A percentile compares a stretch with the other conserved stretches of the same genome.
phyloP scores from a whole-genome alignment of 768 basidiomycete genomes.

The Pisolithus marmoratus region DNA sequence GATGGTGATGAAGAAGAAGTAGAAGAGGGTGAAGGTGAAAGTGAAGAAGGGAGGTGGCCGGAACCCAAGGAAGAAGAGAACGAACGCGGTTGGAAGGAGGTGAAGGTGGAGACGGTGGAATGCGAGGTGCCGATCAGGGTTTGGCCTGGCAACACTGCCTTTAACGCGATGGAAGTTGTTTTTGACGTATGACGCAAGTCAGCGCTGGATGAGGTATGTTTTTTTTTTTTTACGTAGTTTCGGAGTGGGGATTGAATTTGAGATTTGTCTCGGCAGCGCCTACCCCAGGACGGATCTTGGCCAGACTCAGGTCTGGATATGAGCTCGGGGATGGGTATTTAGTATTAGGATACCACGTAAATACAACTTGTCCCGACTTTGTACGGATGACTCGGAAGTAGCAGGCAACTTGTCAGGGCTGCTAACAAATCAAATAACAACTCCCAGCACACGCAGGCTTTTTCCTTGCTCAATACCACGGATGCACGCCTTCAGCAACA shows the following conservation, averaged over 20 bases:
- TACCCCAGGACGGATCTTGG: no score
- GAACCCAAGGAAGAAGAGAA: conserved; percentile 43
- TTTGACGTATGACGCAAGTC: conserved; percentile 53
- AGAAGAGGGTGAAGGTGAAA: conserved; percentile 13
- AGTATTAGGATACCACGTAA: no score
- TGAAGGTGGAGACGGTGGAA: conserved; percentile 82
- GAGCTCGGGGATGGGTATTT: no score
- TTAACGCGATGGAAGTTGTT: conserved; percentile 71
- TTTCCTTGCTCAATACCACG: conserved; percentile 39
- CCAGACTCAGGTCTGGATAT: no score
- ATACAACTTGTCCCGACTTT: no score
- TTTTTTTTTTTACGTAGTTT: no score
- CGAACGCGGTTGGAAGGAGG: conserved; percentile 62
- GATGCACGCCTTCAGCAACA: conserved; percentile 44
- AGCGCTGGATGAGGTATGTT: no score
- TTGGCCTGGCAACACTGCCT: conserved; percentile 86
- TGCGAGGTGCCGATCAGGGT: conserved; percentile 88
- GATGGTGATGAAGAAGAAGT: conserved; percentile 44
- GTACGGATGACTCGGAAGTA: no score
- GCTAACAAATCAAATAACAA: no score
- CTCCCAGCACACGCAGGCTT: background rate
- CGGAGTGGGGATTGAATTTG: no score
- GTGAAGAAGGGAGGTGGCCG: conserved; percentile 25
- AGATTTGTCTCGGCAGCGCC: no score
- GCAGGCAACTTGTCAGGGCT: no score